Evolutionary conservation across 768 basidiomycete species (phyloP).

Genomic region (Kwoniella sp.): DNA sequence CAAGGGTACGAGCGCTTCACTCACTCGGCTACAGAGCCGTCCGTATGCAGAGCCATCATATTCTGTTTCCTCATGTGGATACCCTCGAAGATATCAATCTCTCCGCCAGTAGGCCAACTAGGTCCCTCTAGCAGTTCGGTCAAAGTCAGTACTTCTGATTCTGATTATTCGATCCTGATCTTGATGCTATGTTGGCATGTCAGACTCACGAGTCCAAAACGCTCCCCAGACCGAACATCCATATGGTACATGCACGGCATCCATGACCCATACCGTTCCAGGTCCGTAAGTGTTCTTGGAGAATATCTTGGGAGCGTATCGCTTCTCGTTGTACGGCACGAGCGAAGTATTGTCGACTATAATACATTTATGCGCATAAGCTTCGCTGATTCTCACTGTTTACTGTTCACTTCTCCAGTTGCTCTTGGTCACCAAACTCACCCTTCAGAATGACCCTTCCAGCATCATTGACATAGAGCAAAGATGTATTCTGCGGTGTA

Average conservation of each 20-base stretch:
- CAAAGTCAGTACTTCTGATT: too few relatives aligned
- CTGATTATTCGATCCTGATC: too few relatives aligned
- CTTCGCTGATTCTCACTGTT: too few relatives aligned
- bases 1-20: too few relatives aligned
- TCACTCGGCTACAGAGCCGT: slow-evolving; percentile 24
- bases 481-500: slow-evolving; percentile 36
- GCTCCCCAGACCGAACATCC: slow-evolving; percentile 62
- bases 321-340: slow-evolving; percentile 54
- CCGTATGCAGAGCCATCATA: slow-evolving; percentile 75
- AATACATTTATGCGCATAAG: neutral
- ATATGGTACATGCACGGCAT: slow-evolving; percentile 59
- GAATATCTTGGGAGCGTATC: slow-evolving; percentile 51
- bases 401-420: too few relatives aligned
- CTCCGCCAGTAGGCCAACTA: slow-evolving; percentile 52
- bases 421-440: slow-evolving; percentile 1
- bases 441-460: slow-evolving; percentile 45
- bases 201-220: slow-evolving; percentile 39
- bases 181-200: too few relatives aligned
- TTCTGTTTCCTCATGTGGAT: slow-evolving; percentile 69
- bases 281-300: slow-evolving; percentile 48
- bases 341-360: slow-evolving; percentile 48
- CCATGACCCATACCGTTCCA: slow-evolving; percentile 53
- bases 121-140: slow-evolving; percentile 37
- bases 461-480: slow-evolving; percentile 33
- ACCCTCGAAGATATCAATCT: slow-evolving; percentile 81